phyloP scores from a whole-genome alignment of 1,284 basidiomycete species.

The Cerrena zonata region DNA sequence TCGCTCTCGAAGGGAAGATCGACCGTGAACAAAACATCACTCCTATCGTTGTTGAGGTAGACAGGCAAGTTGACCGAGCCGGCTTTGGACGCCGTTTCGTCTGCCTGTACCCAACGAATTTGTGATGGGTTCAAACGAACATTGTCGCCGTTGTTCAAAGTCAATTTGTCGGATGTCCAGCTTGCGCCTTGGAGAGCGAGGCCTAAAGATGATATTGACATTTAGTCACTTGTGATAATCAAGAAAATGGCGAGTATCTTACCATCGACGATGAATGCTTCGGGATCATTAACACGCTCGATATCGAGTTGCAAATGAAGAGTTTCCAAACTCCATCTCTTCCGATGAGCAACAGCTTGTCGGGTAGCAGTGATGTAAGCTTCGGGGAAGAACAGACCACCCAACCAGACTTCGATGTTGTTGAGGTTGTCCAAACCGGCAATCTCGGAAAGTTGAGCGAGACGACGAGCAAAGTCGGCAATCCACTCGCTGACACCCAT shows the following conservation, averaged over 20 bases:
- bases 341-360: slow-evolving; percentile 85
- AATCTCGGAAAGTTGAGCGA: slow-evolving; percentile 78
- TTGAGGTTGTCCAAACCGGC: slow-evolving; percentile 60
- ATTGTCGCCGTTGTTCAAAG: slow-evolving; percentile 77
- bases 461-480: slow-evolving; percentile 70
- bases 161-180: slow-evolving; percentile 63
- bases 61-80: slow-evolving; percentile 76
- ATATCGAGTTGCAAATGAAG: slow-evolving; percentile 75
- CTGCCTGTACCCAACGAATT: slow-evolving; percentile 76
- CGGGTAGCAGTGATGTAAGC: slow-evolving; percentile 91
- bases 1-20: slow-evolving; percentile 69
- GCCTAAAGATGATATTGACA: slow-evolving; percentile 41
- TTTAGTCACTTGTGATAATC: slow-evolving; percentile 3
- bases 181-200: slow-evolving; percentile 80
- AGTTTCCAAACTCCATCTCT: slow-evolving; percentile 89
- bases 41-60: slow-evolving; percentile 86
- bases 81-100: slow-evolving; percentile 35
- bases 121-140: slow-evolving; percentile 74
- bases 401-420: slow-evolving; percentile 81
- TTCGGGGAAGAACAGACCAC: slow-evolving; percentile 91
- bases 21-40: slow-evolving; percentile 83
- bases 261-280: slow-evolving; percentile 84
- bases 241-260: slow-evolving; percentile 21
- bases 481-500: slow-evolving; percentile 84
- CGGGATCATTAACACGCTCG: slow-evolving; percentile 67